These are phyloP conservation scores for Brassica carinata DNA, from an alignment of 345 rosid species.

Conservation along the genomic window DNA sequence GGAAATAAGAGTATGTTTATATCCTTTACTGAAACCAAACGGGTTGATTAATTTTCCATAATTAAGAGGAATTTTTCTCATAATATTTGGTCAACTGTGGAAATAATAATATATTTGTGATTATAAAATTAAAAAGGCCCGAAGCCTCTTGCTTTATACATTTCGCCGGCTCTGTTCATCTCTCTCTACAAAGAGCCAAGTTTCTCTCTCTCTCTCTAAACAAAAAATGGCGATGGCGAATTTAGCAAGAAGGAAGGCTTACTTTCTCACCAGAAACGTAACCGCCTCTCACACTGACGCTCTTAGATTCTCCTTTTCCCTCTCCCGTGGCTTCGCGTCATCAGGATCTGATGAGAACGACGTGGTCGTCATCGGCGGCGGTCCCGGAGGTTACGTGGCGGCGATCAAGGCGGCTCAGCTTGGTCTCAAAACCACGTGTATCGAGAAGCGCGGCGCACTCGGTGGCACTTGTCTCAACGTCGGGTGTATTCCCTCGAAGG, in stretches of 20 bases:
- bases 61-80: background rate
- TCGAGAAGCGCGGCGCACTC: conserved; percentile 86
- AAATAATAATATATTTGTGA: conserved; percentile 23
- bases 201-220: conserved; percentile 19
- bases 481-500: conserved; percentile 96
- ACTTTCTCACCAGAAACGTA: conserved; percentile 53
- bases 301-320: conserved; percentile 52
- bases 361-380: conserved; percentile 87
- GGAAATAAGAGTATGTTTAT: background rate
- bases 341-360: conserved; percentile 89
- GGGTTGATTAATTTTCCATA: background rate
- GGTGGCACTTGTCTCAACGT: conserved; percentile 97
- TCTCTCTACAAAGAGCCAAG: conserved; percentile 36
- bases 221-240: conserved; percentile 74
- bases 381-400: conserved; percentile 94
- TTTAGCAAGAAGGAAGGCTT: conserved; percentile 66
- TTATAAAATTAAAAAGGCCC: background rate
- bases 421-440: conserved; percentile 87
- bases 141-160: conserved; percentile 17
- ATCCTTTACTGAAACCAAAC: background rate
- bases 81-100: conserved; percentile 17
- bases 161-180: conserved; percentile 33
- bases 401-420: conserved; percentile 94
- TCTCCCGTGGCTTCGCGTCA: conserved; percentile 69
- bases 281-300: conserved; percentile 49